phyloP scores from a whole-genome alignment of 2,329 filamentous ascomycete species.

The Magnaporthiopsis incrustans region DNA sequence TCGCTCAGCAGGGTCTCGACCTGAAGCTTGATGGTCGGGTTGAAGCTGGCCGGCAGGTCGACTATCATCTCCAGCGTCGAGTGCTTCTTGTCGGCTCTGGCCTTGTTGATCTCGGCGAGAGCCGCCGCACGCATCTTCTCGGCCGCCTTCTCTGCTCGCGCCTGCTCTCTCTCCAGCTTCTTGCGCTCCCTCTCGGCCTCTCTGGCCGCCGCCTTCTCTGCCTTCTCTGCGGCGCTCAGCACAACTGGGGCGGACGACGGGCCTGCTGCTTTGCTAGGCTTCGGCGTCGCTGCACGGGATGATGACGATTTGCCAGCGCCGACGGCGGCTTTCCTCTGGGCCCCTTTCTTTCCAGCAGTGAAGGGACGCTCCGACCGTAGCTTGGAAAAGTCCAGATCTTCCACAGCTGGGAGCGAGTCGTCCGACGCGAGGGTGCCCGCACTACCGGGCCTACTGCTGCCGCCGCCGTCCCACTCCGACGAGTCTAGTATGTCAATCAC shows the following conservation, averaged over 20 bases:
- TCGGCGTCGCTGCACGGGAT: neutral
- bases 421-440: constrained; percentile 22
- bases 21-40: constrained; percentile 35
- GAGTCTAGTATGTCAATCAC: constrained; percentile 30
- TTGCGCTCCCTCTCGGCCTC: constrained; percentile 49
- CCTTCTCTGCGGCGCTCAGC: constrained; percentile 23
- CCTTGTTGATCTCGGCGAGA: constrained; percentile 64
- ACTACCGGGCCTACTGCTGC: constrained; percentile 8
- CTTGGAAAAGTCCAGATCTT: constrained; percentile 29
- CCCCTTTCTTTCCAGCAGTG: neutral
- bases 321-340: neutral
- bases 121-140: constrained; percentile 60
- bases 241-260: neutral
- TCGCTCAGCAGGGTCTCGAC: constrained; percentile 41
- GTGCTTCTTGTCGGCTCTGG: constrained; percentile 64
- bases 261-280: neutral
- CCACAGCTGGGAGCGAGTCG: constrained; percentile 41
- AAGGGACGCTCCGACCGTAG: constrained; percentile 8
- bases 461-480: constrained; percentile 8
- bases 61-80: constrained; percentile 73
- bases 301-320: neutral
- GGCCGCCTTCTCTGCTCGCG: constrained; percentile 51
- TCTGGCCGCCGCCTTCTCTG: constrained; percentile 38
- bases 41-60: constrained; percentile 53
- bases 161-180: constrained; percentile 46